Evolutionary conservation across 2,329 filamentous ascomycete species (phyloP), one percentile per base, ranked within the genome.

Genomic region (Talaromyces sp.): DNA sequence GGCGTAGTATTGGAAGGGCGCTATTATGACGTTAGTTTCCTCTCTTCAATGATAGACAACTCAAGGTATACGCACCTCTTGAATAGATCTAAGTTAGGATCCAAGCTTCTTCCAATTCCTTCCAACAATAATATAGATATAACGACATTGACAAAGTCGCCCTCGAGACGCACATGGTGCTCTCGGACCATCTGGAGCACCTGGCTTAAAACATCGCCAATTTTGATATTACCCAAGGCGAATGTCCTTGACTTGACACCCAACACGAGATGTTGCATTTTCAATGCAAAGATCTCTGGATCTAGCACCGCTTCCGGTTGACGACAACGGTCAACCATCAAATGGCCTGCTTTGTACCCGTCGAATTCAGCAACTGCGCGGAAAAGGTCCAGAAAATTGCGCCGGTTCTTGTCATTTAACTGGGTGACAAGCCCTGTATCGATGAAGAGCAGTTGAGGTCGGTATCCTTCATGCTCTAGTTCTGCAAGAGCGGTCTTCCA

Each of bases 131-230:
- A 81, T 62, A 98, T 97, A 66, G 92, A 96, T 66, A 99, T 90
- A 35, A 99, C 94, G 4, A 99, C 95, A 74, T 99, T 99, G 74
- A 99, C 93, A 74, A 98, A 99, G 76, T 99, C 95, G 9, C 95
- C 95, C 78, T 99, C 95, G 60, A 99, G 85, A 9, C 95, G 86
- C 3, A 99, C 95, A 74, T 99, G 95, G 75, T 99, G 95, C 10
- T 84, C 82, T 63, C 95, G 87, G 35, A 99, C 95, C 93, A 99
- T 97, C 66, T 85, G 85, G 52, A 99, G 82, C 0, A 98, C 95
- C 71, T 96, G 87, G 73, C 95, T 93, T 35, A 99, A 79, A 22
- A 99, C 93, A 71, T 99, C 95, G 11, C 95, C 95, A 68, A 99
- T 97, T 80, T 93, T 96, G 79, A 99, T 90, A 73, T 92, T 97